Conservation (phyloP, 768 basidiomycete genomes). For the Mycena chlorophos region DNA sequence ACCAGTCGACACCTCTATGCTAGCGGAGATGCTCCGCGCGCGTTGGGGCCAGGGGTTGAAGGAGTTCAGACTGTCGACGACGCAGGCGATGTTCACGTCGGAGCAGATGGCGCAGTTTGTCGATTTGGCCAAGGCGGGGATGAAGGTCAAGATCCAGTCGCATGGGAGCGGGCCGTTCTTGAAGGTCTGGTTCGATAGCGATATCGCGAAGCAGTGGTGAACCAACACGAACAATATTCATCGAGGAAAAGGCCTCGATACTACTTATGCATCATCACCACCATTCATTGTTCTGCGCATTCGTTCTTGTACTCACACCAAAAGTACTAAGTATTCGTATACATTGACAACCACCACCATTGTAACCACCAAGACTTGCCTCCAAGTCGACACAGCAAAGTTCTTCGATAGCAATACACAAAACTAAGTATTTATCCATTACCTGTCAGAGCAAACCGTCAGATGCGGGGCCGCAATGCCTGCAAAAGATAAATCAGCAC, state of each 20-base stretch:
- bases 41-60: constrained; percentile 4
- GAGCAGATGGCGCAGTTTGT: not conserved
- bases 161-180: constrained; percentile 17
- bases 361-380: too few species aligned
- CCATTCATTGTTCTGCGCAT: too few species aligned
- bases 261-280: not conserved
- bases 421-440: too few species aligned
- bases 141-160: constrained; percentile 11
- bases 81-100: not conserved
- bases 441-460: constrained; percentile 28
- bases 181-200: constrained; percentile 8
- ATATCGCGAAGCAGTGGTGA: not conserved
- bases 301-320: too few species aligned
- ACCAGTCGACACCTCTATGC: not conserved
- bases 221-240: too few species aligned
- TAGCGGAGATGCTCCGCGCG: constrained; percentile 13
- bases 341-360: too few species aligned
- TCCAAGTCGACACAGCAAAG: too few species aligned
- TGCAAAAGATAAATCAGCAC: constrained; percentile 17
- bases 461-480: constrained; percentile 37
- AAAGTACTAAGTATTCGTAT: too few species aligned
- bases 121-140: constrained; percentile 10
- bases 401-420: too few species aligned
- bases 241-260: too few species aligned
- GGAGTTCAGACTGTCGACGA: constrained; percentile 11